A percentile compares a stretch with the other conserved stretches of the same genome.
These are phyloP conservation scores for Oryza meyeriana DNA, from an alignment of 176 grass and related monocot species.

Conservation along the genomic window DNA sequence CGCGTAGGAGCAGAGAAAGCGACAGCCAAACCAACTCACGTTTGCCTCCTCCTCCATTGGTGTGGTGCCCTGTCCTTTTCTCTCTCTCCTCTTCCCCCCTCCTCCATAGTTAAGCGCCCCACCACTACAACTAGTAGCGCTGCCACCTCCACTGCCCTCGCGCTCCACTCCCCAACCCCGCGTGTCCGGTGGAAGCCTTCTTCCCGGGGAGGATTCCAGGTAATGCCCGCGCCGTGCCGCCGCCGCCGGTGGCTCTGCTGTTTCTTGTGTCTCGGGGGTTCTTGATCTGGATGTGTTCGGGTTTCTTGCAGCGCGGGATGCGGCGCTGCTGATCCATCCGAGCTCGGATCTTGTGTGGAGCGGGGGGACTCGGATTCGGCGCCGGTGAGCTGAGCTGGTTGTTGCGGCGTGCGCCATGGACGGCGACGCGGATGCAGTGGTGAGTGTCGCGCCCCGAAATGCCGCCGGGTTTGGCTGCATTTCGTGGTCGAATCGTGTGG, in stretches of 20 bases:
- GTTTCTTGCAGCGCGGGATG: constrained; percentile 39
- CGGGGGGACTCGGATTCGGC: background rate
- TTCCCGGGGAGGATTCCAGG: background rate
- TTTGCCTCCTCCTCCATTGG: constrained; percentile 20
- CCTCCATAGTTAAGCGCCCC: constrained; percentile 19
- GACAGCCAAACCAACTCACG: constrained; percentile 44
- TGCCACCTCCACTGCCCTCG: background rate
- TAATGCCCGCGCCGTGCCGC: background rate
- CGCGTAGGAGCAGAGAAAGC: background rate
- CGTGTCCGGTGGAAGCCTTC: background rate
- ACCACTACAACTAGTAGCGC: constrained; percentile 21
- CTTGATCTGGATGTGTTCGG: background rate
- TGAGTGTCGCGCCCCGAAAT: constrained; percentile 13
- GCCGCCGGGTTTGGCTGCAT: background rate
- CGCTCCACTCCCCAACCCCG: background rate
- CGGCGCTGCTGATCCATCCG: constrained; percentile 46
- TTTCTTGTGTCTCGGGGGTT: background rate
- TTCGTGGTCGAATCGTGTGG: background rate
- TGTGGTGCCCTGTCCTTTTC: constrained; percentile 37
- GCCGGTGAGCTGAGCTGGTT: background rate
- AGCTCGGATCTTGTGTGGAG: constrained; percentile 14
- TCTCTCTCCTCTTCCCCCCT: background rate
- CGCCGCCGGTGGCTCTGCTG: background rate
- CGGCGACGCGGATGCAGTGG: constrained; percentile 49
- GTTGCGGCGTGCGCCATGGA: constrained; percentile 40